A percentile compares a stretch with the other conserved stretches of the same genome.
These are phyloP conservation scores for Fraxinus dipetala DNA, from an alignment of 305 asterid genomes.

Conservation along the genomic window DNA sequence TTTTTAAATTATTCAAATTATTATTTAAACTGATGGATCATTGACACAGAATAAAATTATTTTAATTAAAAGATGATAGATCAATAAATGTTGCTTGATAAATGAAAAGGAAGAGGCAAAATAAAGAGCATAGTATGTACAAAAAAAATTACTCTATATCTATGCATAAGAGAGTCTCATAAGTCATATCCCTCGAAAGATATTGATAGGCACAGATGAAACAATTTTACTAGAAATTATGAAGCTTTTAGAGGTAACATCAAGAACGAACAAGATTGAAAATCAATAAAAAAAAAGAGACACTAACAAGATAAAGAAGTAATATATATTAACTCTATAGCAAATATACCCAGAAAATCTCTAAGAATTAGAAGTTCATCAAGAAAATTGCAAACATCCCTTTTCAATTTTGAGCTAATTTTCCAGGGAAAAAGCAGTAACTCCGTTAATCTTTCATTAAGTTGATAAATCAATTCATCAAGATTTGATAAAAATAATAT, in stretches of 20 bases:
- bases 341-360: not conserved
- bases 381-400: not conserved
- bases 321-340: not conserved
- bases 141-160: too few species aligned
- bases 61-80: not conserved
- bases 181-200: not conserved
- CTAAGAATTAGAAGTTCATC: not conserved
- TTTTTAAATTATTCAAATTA: not conserved
- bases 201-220: not conserved
- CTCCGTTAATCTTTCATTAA: not conserved
- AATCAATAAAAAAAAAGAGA: not conserved
- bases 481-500: not conserved
- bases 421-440: not conserved
- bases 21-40: not conserved
- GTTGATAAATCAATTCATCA: not conserved
- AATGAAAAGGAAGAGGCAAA: not conserved
- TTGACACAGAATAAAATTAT: not conserved
- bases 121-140: not conserved
- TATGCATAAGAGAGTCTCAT: not conserved
- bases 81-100: not conserved
- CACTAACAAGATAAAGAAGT: not conserved
- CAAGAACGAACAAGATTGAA: constrained; percentile 3
- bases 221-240: not conserved
- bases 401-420: not conserved
- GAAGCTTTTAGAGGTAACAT: not conserved